Percentiles rank a stretch among this genome's conserved stretches.
phyloP scores from a whole-genome alignment of 768 basidiomycete genomes.

The Lactarius hatsudake region DNA sequence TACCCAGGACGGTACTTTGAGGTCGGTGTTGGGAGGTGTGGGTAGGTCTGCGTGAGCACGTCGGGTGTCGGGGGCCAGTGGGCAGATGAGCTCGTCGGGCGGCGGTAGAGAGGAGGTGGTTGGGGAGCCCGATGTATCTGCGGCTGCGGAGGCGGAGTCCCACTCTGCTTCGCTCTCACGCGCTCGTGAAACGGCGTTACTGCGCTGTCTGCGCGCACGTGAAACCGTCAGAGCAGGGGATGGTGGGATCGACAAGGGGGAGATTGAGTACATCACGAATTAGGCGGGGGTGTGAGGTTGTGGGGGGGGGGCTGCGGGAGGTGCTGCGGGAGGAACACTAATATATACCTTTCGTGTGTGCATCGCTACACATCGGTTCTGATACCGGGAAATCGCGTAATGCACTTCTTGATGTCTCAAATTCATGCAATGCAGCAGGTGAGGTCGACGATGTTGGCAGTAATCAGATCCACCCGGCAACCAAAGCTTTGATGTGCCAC shows the following conservation, averaged over 20 bases:
- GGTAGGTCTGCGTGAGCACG: not conserved
- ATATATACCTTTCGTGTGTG: not conserved
- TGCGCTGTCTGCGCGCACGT: slow-evolving; percentile 15
- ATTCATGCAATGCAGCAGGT: not conserved
- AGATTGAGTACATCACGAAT: not conserved
- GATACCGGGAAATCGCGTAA: not conserved
- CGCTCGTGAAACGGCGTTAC: slow-evolving; percentile 11
- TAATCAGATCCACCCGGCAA: no score
- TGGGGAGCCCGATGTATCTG: not conserved
- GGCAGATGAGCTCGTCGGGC: slow-evolving; percentile 21
- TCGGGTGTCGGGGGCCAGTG: not conserved
- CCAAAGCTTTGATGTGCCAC: not conserved
- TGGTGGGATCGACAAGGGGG: not conserved
- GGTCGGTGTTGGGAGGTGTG: not conserved
- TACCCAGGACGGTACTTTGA: not conserved
- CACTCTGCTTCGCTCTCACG: slow-evolving; percentile 12
- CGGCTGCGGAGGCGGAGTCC: not conserved
- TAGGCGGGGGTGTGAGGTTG: not conserved
- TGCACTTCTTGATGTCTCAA: not conserved
- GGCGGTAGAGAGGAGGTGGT: no score
- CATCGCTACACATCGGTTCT: not conserved
- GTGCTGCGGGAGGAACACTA: not conserved
- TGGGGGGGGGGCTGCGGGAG: not conserved
- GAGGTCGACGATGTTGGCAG: no score
- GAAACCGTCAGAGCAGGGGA: not conserved